Base-by-base conservation (phyloP, 441 rosid genomes). In the Erysimum pusillum region DNA sequence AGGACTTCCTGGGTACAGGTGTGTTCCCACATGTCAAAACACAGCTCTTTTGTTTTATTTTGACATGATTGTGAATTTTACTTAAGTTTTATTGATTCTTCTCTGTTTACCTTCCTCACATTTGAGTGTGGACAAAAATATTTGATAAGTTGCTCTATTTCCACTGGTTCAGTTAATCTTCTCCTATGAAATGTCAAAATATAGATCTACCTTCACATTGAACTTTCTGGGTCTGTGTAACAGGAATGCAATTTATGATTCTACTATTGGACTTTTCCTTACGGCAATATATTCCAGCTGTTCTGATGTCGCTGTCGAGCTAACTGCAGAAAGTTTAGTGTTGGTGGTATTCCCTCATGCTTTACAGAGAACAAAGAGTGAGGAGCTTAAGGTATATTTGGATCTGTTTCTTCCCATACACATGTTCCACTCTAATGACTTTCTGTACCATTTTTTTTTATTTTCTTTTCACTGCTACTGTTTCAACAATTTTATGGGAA, bases 241-340 rank as follows among this genome's bases (percentile, higher is more conserved):
- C 94, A 96, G 99, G 84, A 89, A 83, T 75, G 56, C 60, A 51
- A 82, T 48, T 20, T 96, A 94, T 85, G 99, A 96, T 87, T 87
- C 97, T 74, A 86, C 91, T 74, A 77, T 96, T 42, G 99, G 96
- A 69, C 85, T 83, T 80, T 94, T 97, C 88, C 97, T 96, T 51
- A 69, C 58, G 71, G 77, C 83, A 70, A 59, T 94, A 76, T 85
- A 87, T 76, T 77, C 91, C 72, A 71, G 83, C 77, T 94, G 98
- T 81, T 80, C 96, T 73, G 98, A 92, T 85, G 87, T 79, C 54
- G 83, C 86, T 77, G 90, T 96, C 78, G 79, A 85, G 84, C 76
- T 77, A 75, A 92, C 99, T 69, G 98, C 99, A 75, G 87, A 85
- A 61, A 84, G 83, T 83, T 73, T 94, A 39, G 87, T 94, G 70